These are phyloP conservation scores for Erysiphe pulchra DNA, from an alignment of 2,329 filamentous ascomycete genomes.

Conservation along the genomic window DNA sequence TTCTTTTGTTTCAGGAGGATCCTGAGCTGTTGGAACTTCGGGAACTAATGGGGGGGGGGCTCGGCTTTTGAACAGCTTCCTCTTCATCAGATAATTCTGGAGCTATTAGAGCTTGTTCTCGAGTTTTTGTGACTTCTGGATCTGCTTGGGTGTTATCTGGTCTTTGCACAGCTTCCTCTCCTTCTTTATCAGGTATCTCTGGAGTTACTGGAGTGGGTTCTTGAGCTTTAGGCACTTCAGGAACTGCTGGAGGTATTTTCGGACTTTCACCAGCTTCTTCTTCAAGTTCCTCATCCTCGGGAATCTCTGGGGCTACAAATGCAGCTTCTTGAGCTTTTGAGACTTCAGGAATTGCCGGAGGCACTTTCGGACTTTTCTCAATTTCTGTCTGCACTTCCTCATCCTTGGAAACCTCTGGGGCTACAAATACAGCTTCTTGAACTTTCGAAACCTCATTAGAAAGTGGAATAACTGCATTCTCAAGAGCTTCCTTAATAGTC, in stretches of 20 bases:
- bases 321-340: background rate
- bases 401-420: background rate
- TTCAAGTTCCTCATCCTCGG: background rate
- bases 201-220: background rate
- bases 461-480: too few relatives aligned
- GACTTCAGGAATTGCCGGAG: background rate
- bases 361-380: background rate
- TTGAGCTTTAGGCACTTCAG: background rate
- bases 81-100: background rate
- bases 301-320: background rate
- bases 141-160: background rate
- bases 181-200: background rate
- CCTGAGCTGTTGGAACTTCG: conserved; percentile 1
- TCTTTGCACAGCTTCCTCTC: background rate
- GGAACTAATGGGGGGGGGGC: background rate
- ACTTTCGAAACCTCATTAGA: background rate
- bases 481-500: too few relatives aligned
- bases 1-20: background rate
- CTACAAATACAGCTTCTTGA: background rate
- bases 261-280: background rate
- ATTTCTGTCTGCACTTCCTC: background rate
- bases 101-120: background rate
- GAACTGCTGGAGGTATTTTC: background rate
- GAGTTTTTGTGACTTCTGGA: background rate
- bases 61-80: conserved; percentile 1